Base-by-base conservation (phyloP, 2,329 filamentous ascomycete species). In the Emmonsiellopsis sp. region DNA sequence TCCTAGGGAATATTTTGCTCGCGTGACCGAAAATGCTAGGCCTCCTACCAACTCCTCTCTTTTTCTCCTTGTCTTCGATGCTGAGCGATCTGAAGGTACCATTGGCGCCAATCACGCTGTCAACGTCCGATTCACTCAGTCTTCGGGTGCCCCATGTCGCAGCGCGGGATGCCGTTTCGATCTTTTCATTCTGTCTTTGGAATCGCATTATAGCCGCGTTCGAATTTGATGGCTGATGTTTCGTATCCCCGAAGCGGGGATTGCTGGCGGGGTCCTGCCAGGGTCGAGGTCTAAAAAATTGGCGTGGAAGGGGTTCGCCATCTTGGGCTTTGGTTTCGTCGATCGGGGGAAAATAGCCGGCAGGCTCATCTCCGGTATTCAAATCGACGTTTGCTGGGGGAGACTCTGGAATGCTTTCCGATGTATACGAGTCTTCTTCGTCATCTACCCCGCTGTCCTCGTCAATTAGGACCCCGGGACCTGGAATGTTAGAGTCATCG, bases 161-260 rank as follows among this genome's bases (percentile, higher is more conserved):
- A 45, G 75, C 71, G 46, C 79, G 72, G 11, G 79, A 82, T 44
- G 75, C 71, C 7, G 73, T 75, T 50, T 82, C 79, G 13, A 78
- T 67, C 51, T 80, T 77, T 44, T 71, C 73, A 3, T 75, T 75
- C 48, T 74, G 72, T 58, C 71, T 67, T 34, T 71, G 64, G 59
- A 76, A 82, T 41, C 73, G 71, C 65, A 74, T 70, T 63, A 81
- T 81, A n/a, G 79, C 79, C 41, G 74, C 75, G 59, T 73, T 78
- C 0, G 79, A 79, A 7, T 72, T 79, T 41, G 66, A 63, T n/a
- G 78, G 78, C 56, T 81, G 79, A 55, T 65, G 57, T 57, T 63
- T 56, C 11, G 65, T 63, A 42, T 63, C 63, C 26, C 59, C 62
- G 30, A 61, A 64, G 8, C 63, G 61, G 35, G 61, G 34, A 57